Conservation (phyloP, 208 protist genomes). For the Crithidia mellificae region DNA sequence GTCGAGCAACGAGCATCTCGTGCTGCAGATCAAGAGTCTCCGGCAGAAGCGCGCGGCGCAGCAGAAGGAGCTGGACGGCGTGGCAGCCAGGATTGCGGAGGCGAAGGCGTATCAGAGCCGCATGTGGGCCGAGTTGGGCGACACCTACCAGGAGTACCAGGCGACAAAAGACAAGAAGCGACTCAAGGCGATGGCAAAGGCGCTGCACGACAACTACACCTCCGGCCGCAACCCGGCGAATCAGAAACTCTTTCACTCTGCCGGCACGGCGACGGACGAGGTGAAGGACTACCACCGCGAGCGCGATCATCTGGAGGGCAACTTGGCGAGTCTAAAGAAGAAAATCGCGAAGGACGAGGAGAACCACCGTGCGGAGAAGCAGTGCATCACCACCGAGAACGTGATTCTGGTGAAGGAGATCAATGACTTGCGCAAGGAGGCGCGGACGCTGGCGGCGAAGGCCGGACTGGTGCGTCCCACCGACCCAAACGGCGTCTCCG, state of each 20-base stretch:
- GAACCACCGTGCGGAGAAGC: slow-evolving; percentile 87
- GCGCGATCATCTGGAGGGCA: slow-evolving; percentile 94
- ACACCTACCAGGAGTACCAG: slow-evolving; percentile 58
- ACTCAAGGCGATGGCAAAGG: slow-evolving; percentile 92
- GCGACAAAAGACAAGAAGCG: slow-evolving; percentile 43
- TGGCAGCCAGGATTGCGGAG: slow-evolving; percentile 66
- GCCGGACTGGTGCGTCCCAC: slow-evolving; percentile 56
- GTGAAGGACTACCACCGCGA: slow-evolving; percentile 95
- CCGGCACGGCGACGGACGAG: slow-evolving; percentile 87
- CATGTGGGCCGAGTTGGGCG: slow-evolving; percentile 87
- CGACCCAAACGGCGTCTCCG: slow-evolving; percentile 53
- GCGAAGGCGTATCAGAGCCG: slow-evolving; percentile 86
- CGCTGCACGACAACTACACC: slow-evolving; percentile 93
- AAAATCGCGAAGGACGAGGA: slow-evolving; percentile 95
- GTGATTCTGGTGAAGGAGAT: slow-evolving; percentile 95
- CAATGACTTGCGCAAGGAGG: slow-evolving; percentile 96
- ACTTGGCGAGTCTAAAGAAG: slow-evolving; percentile 91
- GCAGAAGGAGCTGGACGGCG: slow-evolving; percentile 89
- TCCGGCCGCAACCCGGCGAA: slow-evolving; percentile 37
- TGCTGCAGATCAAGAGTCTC: slow-evolving; percentile 92
- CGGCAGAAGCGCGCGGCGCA: slow-evolving; percentile 94
- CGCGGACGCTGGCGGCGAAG: slow-evolving; percentile 79
- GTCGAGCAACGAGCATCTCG: slow-evolving; percentile 91
- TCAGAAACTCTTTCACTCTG: slow-evolving; percentile 40
- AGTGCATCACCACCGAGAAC: slow-evolving; percentile 95